Percentiles rank a stretch among this genome's conserved stretches.
phyloP scores from a whole-genome alignment of 31 red algal genomes.

The Bonnemaisonia californica region DNA sequence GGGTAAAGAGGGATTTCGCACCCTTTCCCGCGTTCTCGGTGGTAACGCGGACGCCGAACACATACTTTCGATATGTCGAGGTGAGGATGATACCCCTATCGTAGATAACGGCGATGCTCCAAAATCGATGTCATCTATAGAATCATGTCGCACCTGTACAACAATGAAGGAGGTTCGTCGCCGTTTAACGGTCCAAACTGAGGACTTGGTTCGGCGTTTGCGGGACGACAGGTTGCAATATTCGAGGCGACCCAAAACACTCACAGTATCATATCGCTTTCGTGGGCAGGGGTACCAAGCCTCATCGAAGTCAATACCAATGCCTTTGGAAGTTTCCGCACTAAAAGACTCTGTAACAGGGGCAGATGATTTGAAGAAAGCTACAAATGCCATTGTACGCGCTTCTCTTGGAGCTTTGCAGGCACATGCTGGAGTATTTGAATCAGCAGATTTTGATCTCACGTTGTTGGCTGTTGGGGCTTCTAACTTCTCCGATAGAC shows the following conservation, averaged over 20 bases:
- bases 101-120: slow-evolving; percentile 54
- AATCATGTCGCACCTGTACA: slow-evolving; percentile 49
- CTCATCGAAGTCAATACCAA: slow-evolving; percentile 25
- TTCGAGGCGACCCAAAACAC: slow-evolving; percentile 42
- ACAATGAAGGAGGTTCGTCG: slow-evolving; percentile 41
- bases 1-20: not conserved
- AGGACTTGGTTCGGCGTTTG: slow-evolving; percentile 35
- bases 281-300: slow-evolving; percentile 49
- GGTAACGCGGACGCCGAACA: slow-evolving; percentile 19
- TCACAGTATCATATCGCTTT: slow-evolving; percentile 59
- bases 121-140: slow-evolving; percentile 60
- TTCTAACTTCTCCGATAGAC: slow-evolving; percentile 33
- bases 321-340: slow-evolving; percentile 44
- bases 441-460: slow-evolving; percentile 30
- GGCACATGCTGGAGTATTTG: slow-evolving; percentile 44
- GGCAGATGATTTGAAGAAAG: not conserved
- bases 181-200: slow-evolving; percentile 28
- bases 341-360: slow-evolving; percentile 31
- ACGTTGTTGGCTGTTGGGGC: slow-evolving; percentile 55
- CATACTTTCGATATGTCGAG: slow-evolving; percentile 48
- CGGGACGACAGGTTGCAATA: slow-evolving; percentile 28
- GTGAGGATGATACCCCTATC: slow-evolving; percentile 43
- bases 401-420: slow-evolving; percentile 28
- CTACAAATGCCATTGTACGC: slow-evolving; percentile 22
- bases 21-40: slow-evolving; percentile 20